A percentile compares a stretch with the other conserved stretches of the same genome.
phyloP scores from a whole-genome alignment of 257 asterid genomes.

The Salvia splendens region DNA sequence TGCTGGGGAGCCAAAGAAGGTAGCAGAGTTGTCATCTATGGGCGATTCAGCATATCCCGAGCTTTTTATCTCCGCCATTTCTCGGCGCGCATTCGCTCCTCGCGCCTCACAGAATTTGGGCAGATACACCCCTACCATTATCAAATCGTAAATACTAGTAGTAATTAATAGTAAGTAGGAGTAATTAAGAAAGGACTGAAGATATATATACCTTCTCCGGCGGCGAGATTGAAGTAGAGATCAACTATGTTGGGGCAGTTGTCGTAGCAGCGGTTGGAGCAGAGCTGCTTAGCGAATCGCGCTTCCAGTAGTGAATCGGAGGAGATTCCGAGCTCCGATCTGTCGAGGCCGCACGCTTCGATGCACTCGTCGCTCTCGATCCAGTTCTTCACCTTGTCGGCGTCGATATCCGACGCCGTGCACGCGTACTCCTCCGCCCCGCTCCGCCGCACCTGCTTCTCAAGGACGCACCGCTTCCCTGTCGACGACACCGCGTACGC shows the following conservation, averaged over 20 bases:
- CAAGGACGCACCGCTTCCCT: constrained; percentile 73
- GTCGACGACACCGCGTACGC: constrained; percentile 58
- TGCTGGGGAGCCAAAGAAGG: constrained; percentile 42
- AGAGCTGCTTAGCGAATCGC: constrained; percentile 52
- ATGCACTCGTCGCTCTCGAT: constrained; percentile 71
- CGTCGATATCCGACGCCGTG: constrained; percentile 62
- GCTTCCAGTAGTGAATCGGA: constrained; percentile 71
- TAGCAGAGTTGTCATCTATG: not conserved
- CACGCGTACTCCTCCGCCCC: constrained; percentile 55
- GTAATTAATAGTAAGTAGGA: no score
- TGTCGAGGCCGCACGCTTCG: constrained; percentile 58
- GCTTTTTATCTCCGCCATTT: constrained; percentile 65
- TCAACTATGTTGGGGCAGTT: constrained; percentile 70
- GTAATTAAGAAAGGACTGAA: no score
- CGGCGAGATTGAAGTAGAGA: constrained; percentile 84
- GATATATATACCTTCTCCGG: constrained; percentile 33
- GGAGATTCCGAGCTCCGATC: constrained; percentile 73
- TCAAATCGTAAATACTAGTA: no score
- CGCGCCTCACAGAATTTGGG: constrained; percentile 64
- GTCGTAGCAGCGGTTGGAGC: constrained; percentile 61
- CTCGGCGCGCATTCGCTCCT: constrained; percentile 47
- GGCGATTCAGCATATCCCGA: constrained; percentile 51
- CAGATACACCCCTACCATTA: constrained; percentile 56
- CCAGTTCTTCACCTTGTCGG: constrained; percentile 43
- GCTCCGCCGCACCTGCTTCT: constrained; percentile 50